Percentiles rank a stretch among this genome's conserved stretches.
phyloP scores from a whole-genome alignment of 1,139 yeast species.

The Meyerozyma smithsonii region DNA sequence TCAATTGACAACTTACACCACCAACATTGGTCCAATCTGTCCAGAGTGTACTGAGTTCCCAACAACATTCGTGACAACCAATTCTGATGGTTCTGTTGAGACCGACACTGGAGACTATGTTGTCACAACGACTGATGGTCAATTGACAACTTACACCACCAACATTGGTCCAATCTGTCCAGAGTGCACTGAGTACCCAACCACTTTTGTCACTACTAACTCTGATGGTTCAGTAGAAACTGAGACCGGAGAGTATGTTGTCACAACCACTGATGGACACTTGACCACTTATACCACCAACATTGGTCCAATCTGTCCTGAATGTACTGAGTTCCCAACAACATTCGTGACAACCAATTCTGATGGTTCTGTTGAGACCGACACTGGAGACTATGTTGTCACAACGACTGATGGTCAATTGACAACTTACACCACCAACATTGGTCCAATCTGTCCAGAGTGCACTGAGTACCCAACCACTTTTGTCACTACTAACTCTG shows the following conservation, averaged over 20 bases:
- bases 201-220: constrained; percentile 1
- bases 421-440: neutral
- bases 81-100: neutral
- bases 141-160: neutral
- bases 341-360: constrained; percentile 2
- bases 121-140: constrained; percentile 2
- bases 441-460: no score
- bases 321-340: constrained; percentile 1
- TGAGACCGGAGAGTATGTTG: constrained; percentile 1
- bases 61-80: neutral
- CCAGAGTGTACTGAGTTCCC: neutral
- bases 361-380: constrained; percentile 3
- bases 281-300: neutral
- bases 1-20: neutral
- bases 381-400: neutral
- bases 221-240: constrained; percentile 3
- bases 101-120: constrained; percentile 2
- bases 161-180: neutral
- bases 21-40: neutral
- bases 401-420: neutral
- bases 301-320: no score
- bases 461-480: constrained; percentile 1
- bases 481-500: constrained; percentile 3
- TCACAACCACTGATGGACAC: neutral
- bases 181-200: neutral